phyloP scores from a whole-genome alignment of 1,284 basidiomycete genomes.

The Ustilago nuda region DNA sequence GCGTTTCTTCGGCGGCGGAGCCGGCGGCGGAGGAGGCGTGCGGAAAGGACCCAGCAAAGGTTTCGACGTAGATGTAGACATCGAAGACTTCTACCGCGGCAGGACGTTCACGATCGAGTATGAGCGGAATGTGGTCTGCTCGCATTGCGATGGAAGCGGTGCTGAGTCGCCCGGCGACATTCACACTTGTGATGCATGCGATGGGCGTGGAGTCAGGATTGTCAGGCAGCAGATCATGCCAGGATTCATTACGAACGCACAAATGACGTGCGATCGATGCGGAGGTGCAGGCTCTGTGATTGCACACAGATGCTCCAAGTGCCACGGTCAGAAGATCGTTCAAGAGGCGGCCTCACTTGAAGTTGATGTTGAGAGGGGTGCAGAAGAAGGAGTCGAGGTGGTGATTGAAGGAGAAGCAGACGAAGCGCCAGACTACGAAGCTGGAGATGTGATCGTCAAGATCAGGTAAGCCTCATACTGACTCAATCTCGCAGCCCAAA shows the following conservation, averaged over 20 bases:
- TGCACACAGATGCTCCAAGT: constrained; percentile 55
- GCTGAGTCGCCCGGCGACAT: constrained; percentile 64
- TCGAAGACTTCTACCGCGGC: constrained; percentile 65
- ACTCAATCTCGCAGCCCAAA: neutral
- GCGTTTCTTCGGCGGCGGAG: constrained; percentile 65
- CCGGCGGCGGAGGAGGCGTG: constrained; percentile 40
- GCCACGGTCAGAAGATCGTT: constrained; percentile 61
- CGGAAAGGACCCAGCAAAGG: constrained; percentile 63
- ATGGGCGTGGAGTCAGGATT: constrained; percentile 61
- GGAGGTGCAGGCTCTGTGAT: constrained; percentile 62
- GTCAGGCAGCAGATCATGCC: constrained; percentile 69
- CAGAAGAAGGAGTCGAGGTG: constrained; percentile 60
- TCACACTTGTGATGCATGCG: constrained; percentile 61
- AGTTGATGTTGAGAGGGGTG: constrained; percentile 63
- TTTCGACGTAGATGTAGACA: constrained; percentile 61
- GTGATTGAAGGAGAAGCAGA: constrained; percentile 64
- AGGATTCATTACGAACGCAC: constrained; percentile 66
- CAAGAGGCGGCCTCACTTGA: constrained; percentile 59
- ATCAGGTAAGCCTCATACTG: constrained; percentile 41
- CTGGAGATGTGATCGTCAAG: constrained; percentile 66
- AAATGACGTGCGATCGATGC: constrained; percentile 62
- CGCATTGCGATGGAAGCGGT: constrained; percentile 65
- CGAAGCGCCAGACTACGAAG: constrained; percentile 62
- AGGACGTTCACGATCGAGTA: constrained; percentile 58
- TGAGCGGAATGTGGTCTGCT: constrained; percentile 63